Conservation (phyloP, 768 basidiomycete species). For the Tricholoma bakamatsutake region DNA sequence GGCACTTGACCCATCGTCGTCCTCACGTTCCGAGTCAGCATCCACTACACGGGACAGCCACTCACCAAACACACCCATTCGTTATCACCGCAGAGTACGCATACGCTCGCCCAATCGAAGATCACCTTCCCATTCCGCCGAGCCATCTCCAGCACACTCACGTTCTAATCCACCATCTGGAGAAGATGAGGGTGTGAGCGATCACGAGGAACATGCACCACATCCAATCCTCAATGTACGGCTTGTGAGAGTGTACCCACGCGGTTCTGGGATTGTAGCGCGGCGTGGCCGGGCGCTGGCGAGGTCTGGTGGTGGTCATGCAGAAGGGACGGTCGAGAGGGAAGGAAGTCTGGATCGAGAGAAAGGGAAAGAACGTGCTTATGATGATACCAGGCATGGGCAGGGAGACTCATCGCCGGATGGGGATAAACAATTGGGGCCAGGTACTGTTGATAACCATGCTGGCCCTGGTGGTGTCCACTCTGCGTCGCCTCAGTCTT, state of each 20-base stretch:
- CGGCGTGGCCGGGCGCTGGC: constrained; percentile 16
- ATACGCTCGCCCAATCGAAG: constrained; percentile 10
- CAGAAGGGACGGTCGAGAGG: neutral
- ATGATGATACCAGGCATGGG: neutral
- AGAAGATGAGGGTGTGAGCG: neutral
- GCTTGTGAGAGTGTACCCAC: constrained; percentile 12
- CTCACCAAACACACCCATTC: constrained; percentile 7
- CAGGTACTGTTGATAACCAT: neutral
- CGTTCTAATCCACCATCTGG: constrained; percentile 7
- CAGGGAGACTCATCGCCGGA: neutral
- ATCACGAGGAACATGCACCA: constrained; percentile 1
- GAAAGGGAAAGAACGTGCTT: neutral
- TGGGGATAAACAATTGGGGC: neutral
- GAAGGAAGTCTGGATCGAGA: neutral
- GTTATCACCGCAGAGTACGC: neutral
- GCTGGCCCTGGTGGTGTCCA: neutral
- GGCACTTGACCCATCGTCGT: constrained; percentile 18
- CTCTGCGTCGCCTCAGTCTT: neutral
- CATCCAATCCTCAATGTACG: constrained; percentile 20
- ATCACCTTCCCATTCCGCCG: constrained; percentile 14
- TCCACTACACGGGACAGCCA: constrained; percentile 15
- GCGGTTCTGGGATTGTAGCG: neutral
- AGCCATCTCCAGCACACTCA: constrained; percentile 10
- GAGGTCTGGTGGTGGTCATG: neutral
- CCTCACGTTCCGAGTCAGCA: constrained; percentile 21